These are phyloP conservation scores for Sporisorium exsertum DNA, from an alignment of 1,284 basidiomycete genomes.

Conservation along the genomic window DNA sequence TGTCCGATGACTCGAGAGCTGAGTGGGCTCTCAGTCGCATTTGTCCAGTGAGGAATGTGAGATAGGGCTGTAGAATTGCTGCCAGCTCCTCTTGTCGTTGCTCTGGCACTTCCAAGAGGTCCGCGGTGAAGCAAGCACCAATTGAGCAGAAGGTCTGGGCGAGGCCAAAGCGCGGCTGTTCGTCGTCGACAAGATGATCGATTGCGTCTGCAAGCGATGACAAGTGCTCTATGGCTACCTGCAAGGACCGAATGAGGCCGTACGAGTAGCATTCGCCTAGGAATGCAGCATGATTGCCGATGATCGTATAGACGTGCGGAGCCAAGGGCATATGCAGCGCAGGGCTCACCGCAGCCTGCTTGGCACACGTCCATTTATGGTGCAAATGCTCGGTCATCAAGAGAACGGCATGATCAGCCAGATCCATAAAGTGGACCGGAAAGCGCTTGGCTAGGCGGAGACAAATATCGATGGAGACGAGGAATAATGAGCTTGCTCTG, in stretches of 20 bases:
- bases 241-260: constrained; percentile 13
- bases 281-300: constrained; percentile 18
- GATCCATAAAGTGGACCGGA: constrained; percentile 23
- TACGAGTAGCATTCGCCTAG: constrained; percentile 14
- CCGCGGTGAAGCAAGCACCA: constrained; percentile 17
- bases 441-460: constrained; percentile 25
- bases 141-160: constrained; percentile 3
- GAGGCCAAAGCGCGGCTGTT: not conserved
- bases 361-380: constrained; percentile 39
- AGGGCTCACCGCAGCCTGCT: constrained; percentile 16
- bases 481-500: constrained; percentile 31
- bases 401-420: constrained; percentile 33
- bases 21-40: not conserved
- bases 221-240: constrained; percentile 32
- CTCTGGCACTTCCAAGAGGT: constrained; percentile 1
- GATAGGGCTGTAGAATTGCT: constrained; percentile 21
- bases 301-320: constrained; percentile 13
- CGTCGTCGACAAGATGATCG: constrained; percentile 10
- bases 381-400: constrained; percentile 30
- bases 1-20: not conserved
- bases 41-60: constrained; percentile 23
- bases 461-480: constrained; percentile 26
- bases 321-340: constrained; percentile 19
- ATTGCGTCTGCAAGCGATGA: constrained; percentile 21
- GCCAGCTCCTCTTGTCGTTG: constrained; percentile 9